These are phyloP conservation scores for Talaromyces sp. DNA, from an alignment of 2,329 filamentous ascomycete genomes.

Conservation along the genomic window DNA sequence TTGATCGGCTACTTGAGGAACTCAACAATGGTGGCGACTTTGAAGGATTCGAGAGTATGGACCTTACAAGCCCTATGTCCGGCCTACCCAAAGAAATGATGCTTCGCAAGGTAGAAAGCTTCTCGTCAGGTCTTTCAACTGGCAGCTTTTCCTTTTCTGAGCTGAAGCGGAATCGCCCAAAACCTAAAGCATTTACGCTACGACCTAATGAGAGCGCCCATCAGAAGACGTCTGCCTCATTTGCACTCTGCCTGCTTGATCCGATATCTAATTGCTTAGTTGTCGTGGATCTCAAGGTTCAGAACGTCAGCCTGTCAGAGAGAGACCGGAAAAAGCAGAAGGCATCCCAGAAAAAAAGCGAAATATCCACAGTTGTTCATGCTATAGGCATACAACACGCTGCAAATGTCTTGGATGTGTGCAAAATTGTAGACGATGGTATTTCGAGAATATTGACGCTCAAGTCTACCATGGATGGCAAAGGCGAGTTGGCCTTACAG, in stretches of 20 bases:
- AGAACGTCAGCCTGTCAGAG: constrained; percentile 39
- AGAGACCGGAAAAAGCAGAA: constrained; percentile 31
- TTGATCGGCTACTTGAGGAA: constrained; percentile 69
- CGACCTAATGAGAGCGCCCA: constrained; percentile 44
- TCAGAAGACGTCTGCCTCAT: constrained; percentile 33
- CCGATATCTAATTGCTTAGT: constrained; percentile 65
- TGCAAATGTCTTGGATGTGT: constrained; percentile 70
- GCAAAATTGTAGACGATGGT: constrained; percentile 66
- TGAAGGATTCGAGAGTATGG: constrained; percentile 70
- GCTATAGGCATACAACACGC: constrained; percentile 56
- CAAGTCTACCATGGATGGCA: constrained; percentile 63
- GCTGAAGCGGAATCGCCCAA: constrained; percentile 27
- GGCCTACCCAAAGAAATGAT: constrained; percentile 71
- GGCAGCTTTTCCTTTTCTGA: constrained; percentile 31
- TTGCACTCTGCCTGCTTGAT: constrained; percentile 67
- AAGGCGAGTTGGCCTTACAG: constrained; percentile 68
- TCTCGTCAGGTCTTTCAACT: constrained; percentile 55
- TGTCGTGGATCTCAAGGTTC: constrained; percentile 62
- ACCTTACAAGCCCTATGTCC: constrained; percentile 69
- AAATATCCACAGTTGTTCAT: constrained; percentile 32
- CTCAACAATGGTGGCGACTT: constrained; percentile 61
- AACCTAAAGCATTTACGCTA: constrained; percentile 62
- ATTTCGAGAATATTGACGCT: constrained; percentile 69
- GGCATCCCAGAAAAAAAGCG: constrained; percentile 25
- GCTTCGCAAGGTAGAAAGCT: constrained; percentile 67